phyloP scores from a whole-genome alignment of 306 rosid species.

The Citrullus mucosospermus region DNA sequence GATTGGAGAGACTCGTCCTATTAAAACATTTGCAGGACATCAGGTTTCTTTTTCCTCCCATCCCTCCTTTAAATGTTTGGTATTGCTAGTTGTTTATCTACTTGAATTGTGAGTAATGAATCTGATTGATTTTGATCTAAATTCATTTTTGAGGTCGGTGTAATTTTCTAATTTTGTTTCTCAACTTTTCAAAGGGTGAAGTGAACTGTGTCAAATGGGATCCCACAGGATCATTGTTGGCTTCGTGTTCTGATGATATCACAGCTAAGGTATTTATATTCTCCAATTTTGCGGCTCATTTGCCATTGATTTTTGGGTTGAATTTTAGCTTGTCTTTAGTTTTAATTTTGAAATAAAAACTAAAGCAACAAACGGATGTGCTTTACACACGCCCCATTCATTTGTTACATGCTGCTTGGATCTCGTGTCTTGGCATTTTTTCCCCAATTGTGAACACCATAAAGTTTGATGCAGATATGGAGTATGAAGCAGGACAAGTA shows the following conservation, averaged over 20 bases:
- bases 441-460: not conserved
- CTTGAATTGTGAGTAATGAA: not conserved
- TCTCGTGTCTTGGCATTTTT: not conserved
- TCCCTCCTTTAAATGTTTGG: not conserved
- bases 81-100: not conserved
- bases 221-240: conserved; percentile 80
- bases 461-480: conserved; percentile 63
- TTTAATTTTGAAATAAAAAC: not conserved
- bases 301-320: not conserved
- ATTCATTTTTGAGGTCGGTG: not conserved
- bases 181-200: conserved; percentile 56
- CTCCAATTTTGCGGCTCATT: not conserved
- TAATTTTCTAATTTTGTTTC: not conserved
- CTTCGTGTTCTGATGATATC: conserved; percentile 91
- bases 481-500: conserved; percentile 74
- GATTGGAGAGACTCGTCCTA: conserved; percentile 69
- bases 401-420: not conserved
- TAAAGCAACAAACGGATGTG: not conserved
- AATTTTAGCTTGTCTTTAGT: not conserved
- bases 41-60: conserved; percentile 35
- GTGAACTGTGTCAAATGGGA: conserved; percentile 99
- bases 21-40: conserved; percentile 78
- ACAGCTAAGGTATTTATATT: conserved; percentile 59
- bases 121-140: not conserved
- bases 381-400: not conserved